These are phyloP conservation scores for Chalciporus sp. DNA, from an alignment of 1,284 basidiomycete genomes.

Conservation along the genomic window DNA sequence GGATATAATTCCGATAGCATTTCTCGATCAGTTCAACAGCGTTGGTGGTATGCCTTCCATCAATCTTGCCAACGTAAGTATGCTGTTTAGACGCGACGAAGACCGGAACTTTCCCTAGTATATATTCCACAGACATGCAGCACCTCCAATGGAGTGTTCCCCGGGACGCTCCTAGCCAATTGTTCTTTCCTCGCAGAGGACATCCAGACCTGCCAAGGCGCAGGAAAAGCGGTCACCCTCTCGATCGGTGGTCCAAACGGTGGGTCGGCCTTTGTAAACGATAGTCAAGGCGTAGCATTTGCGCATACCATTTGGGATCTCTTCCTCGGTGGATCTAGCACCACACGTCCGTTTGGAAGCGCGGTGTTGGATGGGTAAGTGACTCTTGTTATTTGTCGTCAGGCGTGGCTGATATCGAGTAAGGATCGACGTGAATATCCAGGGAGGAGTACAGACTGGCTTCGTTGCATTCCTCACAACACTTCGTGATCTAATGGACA, in stretches of 20 bases:
- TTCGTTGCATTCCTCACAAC: slow-evolving; percentile 58
- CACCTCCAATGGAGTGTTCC: slow-evolving; percentile 44
- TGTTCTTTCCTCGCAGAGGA: slow-evolving; percentile 56
- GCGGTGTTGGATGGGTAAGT: slow-evolving; percentile 67
- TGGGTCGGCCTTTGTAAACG: slow-evolving; percentile 48
- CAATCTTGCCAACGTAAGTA: slow-evolving; percentile 55
- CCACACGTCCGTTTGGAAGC: slow-evolving; percentile 59
- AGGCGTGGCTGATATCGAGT: slow-evolving; percentile 1
- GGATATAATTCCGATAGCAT: slow-evolving; percentile 52
- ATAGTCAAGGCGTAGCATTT: slow-evolving; percentile 53
- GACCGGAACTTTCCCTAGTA: neutral
- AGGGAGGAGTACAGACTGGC: slow-evolving; percentile 55
- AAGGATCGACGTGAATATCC: slow-evolving; percentile 69
- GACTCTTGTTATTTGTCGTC: neutral
- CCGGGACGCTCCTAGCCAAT: slow-evolving; percentile 57
- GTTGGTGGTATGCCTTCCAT: slow-evolving; percentile 55
- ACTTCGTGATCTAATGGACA: slow-evolving; percentile 49
- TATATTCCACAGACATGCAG: slow-evolving; percentile 55
- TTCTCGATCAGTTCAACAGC: slow-evolving; percentile 56
- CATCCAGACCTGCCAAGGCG: slow-evolving; percentile 62
- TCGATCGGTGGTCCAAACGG: slow-evolving; percentile 66
- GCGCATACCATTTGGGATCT: slow-evolving; percentile 66
- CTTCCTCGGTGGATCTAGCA: slow-evolving; percentile 55
- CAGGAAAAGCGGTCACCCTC: slow-evolving; percentile 67
- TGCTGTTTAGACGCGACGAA: neutral